Evolutionary conservation across 306 rosid species (phyloP).

Genomic region (Crataegus laevigata): DNA sequence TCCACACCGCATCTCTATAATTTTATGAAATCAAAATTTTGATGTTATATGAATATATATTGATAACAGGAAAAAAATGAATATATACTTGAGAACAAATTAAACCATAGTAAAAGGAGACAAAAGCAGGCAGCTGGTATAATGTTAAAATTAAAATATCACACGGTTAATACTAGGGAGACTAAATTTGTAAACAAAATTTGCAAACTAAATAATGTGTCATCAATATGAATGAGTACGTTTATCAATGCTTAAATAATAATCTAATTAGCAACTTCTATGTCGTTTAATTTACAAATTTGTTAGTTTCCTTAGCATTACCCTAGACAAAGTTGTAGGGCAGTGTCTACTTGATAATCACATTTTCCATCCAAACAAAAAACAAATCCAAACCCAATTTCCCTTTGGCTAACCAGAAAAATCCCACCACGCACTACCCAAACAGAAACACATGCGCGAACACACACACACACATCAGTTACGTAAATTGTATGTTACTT

Average conservation of each 20-base stretch:
- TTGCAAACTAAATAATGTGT: too few relatives aligned
- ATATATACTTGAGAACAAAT: not conserved
- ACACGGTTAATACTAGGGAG: too few relatives aligned
- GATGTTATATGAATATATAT: constrained; percentile 1
- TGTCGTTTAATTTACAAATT: too few relatives aligned
- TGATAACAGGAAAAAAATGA: not conserved
- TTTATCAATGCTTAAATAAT: too few relatives aligned
- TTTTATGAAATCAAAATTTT: not conserved
- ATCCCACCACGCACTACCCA: not conserved
- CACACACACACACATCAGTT: not conserved
- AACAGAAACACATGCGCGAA: not conserved
- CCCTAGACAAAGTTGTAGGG: not conserved
- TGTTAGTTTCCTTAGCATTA: too few relatives aligned
- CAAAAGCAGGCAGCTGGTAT: not conserved
- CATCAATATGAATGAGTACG: too few relatives aligned
- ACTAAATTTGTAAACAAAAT: too few relatives aligned
- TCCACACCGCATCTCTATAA: constrained; percentile 14
- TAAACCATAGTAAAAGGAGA: not conserved
- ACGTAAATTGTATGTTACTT: not conserved
- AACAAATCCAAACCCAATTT: not conserved
- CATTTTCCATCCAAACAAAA: not conserved
- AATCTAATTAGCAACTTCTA: too few relatives aligned
- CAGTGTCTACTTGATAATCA: not conserved
- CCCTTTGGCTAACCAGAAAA: not conserved
- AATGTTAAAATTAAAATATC: not conserved